Evolutionary conservation across 2,329 filamentous ascomycete species (phyloP).

Genomic region (Neofusicoccum kwambonambiense): DNA sequence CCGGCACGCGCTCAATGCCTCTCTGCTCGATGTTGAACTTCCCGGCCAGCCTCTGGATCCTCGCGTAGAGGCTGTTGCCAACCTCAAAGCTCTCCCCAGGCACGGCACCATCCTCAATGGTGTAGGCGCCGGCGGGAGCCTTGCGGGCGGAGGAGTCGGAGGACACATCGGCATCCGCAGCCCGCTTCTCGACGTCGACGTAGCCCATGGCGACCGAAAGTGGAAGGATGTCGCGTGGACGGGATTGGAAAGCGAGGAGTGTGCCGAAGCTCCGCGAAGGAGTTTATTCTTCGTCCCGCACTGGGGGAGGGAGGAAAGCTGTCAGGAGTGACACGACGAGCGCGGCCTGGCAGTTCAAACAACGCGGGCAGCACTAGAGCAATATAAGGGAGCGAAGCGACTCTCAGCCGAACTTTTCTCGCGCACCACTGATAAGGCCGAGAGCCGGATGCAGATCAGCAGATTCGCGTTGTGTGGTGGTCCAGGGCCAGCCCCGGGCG

Average conservation of each 20-base stretch:
- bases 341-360: background rate
- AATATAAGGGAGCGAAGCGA: background rate
- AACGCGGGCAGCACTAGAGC: background rate
- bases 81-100: constrained; percentile 59
- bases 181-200: constrained; percentile 27
- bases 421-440: constrained; percentile 15
- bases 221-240: background rate
- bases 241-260: background rate
- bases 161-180: constrained; percentile 29
- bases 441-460: constrained; percentile 8
- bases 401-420: constrained; percentile 9
- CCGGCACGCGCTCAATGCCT: constrained; percentile 73
- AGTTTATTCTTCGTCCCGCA: constrained; percentile 18
- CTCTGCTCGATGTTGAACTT: constrained; percentile 69
- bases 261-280: constrained; percentile 18
- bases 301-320: background rate
- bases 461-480: constrained; percentile 2
- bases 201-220: constrained; percentile 13
- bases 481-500: constrained; percentile 5
- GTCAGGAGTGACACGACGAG: background rate
- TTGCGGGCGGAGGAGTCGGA: constrained; percentile 23
- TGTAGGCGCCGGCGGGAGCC: constrained; percentile 16
- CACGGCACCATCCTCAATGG: constrained; percentile 50
- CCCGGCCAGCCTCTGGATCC: constrained; percentile 61
- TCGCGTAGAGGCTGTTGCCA: constrained; percentile 57